phyloP scores from a whole-genome alignment of 75 land plant species.

The Larix kaempferi region DNA sequence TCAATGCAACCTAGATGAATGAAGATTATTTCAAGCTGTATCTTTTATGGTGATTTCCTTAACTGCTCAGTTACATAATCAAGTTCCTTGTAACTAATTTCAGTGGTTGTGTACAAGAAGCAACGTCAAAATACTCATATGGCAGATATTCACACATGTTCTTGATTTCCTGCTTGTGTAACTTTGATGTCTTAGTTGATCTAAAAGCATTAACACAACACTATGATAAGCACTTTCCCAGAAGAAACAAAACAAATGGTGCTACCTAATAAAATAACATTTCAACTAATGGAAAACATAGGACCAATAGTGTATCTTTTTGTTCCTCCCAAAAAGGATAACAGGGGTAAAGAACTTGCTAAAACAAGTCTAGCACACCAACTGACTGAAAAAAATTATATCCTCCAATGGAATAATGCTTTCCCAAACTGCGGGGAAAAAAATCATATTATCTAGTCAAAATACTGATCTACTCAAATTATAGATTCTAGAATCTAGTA shows the following conservation, averaged over 20 bases:
- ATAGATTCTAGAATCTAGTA: not conserved
- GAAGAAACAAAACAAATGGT: not conserved
- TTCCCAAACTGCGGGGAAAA: not conserved
- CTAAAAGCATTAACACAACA: not conserved
- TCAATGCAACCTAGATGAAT: too few species aligned
- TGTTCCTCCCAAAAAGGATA: not conserved
- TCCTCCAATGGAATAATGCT: not conserved
- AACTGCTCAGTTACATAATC: slow-evolving; percentile 64
- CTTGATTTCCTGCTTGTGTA: slow-evolving; percentile 87
- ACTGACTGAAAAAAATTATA: not conserved
- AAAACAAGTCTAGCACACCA: not conserved
- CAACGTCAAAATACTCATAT: slow-evolving; percentile 85
- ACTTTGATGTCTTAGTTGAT: slow-evolving; percentile 73
- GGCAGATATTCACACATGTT: slow-evolving; percentile 93
- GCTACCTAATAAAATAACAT: not conserved
- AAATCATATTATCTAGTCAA: not conserved
- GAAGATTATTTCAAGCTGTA: slow-evolving; percentile 12
- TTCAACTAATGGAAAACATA: not conserved
- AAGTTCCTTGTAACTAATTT: slow-evolving; percentile 78
- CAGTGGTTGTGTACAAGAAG: slow-evolving; percentile 63
- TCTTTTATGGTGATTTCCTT: slow-evolving; percentile 52
- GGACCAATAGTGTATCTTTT: not conserved
- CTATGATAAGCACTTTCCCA: not conserved
- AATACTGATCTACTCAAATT: not conserved
- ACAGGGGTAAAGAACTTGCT: not conserved